These are phyloP conservation scores for Trichocladium uniseriatum DNA, from an alignment of 495 filamentous ascomycete species.

Conservation along the genomic window DNA sequence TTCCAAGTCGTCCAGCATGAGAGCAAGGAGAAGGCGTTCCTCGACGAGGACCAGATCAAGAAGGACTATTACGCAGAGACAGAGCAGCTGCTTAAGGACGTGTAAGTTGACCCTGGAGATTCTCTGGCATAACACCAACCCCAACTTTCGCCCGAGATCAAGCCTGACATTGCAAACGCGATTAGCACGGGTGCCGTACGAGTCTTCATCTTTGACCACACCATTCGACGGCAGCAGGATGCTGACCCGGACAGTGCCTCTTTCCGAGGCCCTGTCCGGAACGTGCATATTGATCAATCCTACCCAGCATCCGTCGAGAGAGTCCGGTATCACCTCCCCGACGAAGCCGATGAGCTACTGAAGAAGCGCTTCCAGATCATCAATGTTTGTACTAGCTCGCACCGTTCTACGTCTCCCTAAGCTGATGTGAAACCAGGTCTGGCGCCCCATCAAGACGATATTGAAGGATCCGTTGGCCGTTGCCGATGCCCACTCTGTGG, in stretches of 20 bases:
- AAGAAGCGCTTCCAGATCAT: conserved; percentile 64
- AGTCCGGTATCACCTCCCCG: conserved; percentile 52
- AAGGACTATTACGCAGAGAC: conserved; percentile 56
- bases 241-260: background rate
- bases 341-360: conserved; percentile 51
- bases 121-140: too few relatives aligned
- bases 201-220: conserved; percentile 69
- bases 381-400: conserved; percentile 45
- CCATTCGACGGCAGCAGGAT: conserved; percentile 45
- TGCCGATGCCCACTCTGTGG: conserved; percentile 51
- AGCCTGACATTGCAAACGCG: conserved; percentile 11
- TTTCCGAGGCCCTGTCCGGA: conserved; percentile 53
- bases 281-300: conserved; percentile 66
- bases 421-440: conserved; percentile 42
- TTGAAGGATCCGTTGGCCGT: conserved; percentile 53
- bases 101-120: too few relatives aligned
- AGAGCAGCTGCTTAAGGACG: conserved; percentile 55
- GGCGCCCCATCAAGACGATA: conserved; percentile 62
- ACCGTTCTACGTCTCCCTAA: too few relatives aligned
- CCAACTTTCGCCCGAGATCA: too few relatives aligned
- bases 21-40: conserved; percentile 51
- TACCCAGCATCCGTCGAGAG: conserved; percentile 48
- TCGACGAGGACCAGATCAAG: conserved; percentile 61
- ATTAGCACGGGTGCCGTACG: conserved; percentile 51
- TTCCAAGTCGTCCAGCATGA: conserved; percentile 33